These are phyloP conservation scores for Neurospora hispaniola DNA, from an alignment of 495 filamentous ascomycete species.

Conservation along the genomic window DNA sequence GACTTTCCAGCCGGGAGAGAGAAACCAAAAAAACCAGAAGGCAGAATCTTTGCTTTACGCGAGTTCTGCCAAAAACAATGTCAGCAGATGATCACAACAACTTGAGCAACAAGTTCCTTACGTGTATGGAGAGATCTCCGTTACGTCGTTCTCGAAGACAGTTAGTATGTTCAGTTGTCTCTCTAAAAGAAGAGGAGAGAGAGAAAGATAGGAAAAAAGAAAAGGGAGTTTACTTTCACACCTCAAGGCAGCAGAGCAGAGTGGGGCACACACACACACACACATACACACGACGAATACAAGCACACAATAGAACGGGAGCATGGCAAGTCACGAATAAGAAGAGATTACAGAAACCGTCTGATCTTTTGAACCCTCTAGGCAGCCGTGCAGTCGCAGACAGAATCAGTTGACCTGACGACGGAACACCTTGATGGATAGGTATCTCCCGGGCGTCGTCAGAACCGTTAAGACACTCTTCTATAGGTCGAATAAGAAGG, in stretches of 20 bases:
- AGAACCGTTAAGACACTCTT: too few species aligned
- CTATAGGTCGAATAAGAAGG: neutral
- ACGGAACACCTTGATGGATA: neutral
- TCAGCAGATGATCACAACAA: neutral
- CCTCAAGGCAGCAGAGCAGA: neutral
- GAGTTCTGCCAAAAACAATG: neutral
- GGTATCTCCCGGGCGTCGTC: neutral
- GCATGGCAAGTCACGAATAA: neutral
- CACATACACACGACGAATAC: neutral
- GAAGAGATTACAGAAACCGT: neutral
- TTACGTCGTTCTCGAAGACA: neutral
- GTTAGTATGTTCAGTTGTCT: neutral
- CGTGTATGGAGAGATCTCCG: neutral
- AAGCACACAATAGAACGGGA: neutral
- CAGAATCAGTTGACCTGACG: neutral
- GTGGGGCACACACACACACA: neutral
- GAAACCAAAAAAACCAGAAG: neutral
- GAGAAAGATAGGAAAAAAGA: neutral
- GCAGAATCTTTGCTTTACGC: neutral
- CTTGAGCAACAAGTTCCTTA: neutral
- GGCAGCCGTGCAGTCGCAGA: neutral
- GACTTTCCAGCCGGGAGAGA: neutral
- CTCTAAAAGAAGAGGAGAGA: neutral
- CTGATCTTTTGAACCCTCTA: neutral
- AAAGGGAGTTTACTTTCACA: neutral